Base-by-base conservation (phyloP, 495 filamentous ascomycete species). In the Penicillium coprophilum region DNA sequence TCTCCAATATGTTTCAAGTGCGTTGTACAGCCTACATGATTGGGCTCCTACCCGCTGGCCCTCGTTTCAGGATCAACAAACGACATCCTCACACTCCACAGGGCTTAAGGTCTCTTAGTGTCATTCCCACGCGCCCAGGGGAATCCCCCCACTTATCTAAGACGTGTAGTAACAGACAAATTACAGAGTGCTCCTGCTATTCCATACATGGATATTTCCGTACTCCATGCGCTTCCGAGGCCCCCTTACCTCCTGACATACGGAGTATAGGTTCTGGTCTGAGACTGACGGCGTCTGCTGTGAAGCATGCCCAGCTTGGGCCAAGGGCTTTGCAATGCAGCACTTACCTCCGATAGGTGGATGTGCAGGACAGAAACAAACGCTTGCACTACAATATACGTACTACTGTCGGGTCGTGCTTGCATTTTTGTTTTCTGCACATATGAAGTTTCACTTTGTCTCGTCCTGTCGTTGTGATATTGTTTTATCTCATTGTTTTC, bases 121-220 rank as follows among this genome's bases (percentile, higher is more conserved):
- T 59, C 56, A 57, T 39, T 24, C 30, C 46, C 51, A 50, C 20
- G 50, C 55, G 58, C 62, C 44, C 54, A 64, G 53, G 43, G 43
- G 23, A n/a, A 11, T 13, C 7, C 17, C 62, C 51, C 59, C 63
- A 65, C 63, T 21, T 28, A 46, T 43, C 27, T 38, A 32, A 59
- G 41, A 59, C 56, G 43, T 15, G 19, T 21, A 17, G 64, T 67
- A 47, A 53, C 58, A 67, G 53, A 62, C 51, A 64, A 57, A 65
- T 67, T 62, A 62, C 51, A 62, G 55, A 67, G 62, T 62, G 58
- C n/a, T 34, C n/a, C n/a, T 21, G 31, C 8, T 47, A 19, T 1
- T 20, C 17, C 24, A 24, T 17, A 32, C 9, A 13, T 27, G 17
- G 19, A 13, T 50, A 21, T 50, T 34, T 47, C 9, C n/a, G 19